Evolutionary conservation across 768 basidiomycete genomes (phyloP), one percentile per base, ranked within the genome.

Genomic region (Collybia mongolica): DNA sequence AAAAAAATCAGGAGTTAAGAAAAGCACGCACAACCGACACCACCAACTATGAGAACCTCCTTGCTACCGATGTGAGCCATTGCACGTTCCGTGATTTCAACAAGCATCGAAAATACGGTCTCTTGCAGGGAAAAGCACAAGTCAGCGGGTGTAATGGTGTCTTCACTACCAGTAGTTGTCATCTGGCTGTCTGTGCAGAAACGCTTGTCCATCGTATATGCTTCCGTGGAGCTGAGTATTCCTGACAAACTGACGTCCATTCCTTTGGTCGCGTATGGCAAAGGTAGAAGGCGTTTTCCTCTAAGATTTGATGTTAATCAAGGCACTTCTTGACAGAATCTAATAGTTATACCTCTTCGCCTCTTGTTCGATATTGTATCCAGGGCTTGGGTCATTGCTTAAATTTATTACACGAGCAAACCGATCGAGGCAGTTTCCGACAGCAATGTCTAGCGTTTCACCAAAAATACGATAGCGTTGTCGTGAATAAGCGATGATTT

Each of bases 171-270:
- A 1, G 69, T 60, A 55, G 73, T 73, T n/a, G 54, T 57, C 5
- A 57, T 62, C 17, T 58, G 48, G 12, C 70, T 74, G 26, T 74
- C 69, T 14, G 78, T 60, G n/a, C 84, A 77, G 69, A 78, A 98
- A n/a, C 88, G 82, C 64, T 88, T 90, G 71, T 98, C 93, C 46
- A 70, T 59, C 3, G 93, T 97, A 61, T 92, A 94, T 1, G 87
- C 84, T 70, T 98, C 97, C 7, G 83, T 81, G 2, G 93, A 84
- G 3, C 91, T 88, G 38, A 98, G 71, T 49, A 99, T 86, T 1
- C 97, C 97, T n/a, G 95, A 95, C 54, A 99, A 75, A 57, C 93
- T 90, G 56, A 98, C 71, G 65, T 99, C 97, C 97, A 99, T 99
- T 23, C 97, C 97, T 64, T 99, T 99, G 1, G 95, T 99, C 2